A percentile compares a stretch with the other conserved stretches of the same genome.
These are phyloP conservation scores for Pterula multifida DNA, from an alignment of 1,284 basidiomycete species.

Conservation along the genomic window DNA sequence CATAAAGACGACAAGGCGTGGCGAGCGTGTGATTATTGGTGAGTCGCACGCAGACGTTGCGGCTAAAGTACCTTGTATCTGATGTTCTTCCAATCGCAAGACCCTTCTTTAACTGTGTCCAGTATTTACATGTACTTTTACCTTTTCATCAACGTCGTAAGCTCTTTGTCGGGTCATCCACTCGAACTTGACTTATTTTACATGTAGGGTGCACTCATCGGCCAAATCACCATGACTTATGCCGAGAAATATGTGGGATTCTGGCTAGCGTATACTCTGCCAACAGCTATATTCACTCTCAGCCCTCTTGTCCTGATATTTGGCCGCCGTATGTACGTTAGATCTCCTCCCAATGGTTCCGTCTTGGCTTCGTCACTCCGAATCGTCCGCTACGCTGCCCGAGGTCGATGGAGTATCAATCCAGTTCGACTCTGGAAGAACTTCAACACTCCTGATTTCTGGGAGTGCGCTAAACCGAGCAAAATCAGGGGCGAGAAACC, in stretches of 20 bases:
- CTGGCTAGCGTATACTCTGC: conserved; percentile 60
- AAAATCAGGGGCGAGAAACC: conserved; percentile 31
- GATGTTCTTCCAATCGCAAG: no score
- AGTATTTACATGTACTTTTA: conserved; percentile 77
- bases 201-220: conserved; percentile 47
- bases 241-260: conserved; percentile 68
- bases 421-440: conserved; percentile 35
- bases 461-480: conserved; percentile 71
- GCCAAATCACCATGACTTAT: conserved; percentile 62
- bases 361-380: conserved; percentile 46
- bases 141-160: conserved; percentile 57
- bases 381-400: conserved; percentile 36
- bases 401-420: conserved; percentile 47
- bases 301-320: conserved; percentile 60
- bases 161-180: neutral
- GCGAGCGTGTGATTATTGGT: conserved; percentile 65
- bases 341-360: conserved; percentile 68
- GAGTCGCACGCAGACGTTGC: neutral
- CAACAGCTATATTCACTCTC: conserved; percentile 54
- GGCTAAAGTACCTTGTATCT: no score
- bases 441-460: conserved; percentile 55
- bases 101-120: conserved; percentile 61
- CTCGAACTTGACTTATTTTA: no score
- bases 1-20: conserved; percentile 38
- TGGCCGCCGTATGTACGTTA: conserved; percentile 56